Evolutionary conservation across 345 rosid genomes (phyloP), one percentile per base, ranked within the genome.

Genomic region (Lepidium africanum): DNA sequence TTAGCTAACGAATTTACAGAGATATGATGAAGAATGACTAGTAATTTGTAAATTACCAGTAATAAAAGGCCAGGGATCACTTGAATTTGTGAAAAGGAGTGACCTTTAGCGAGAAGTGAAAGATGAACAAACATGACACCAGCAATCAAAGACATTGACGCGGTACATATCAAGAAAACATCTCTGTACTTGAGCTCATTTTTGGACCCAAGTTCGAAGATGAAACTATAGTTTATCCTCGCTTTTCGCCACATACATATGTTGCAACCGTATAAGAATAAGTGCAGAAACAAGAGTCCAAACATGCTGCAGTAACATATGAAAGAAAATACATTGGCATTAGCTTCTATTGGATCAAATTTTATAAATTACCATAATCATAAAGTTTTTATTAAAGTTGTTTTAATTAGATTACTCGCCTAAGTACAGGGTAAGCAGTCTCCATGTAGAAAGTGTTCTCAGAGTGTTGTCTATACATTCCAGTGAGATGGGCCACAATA

Each of bases 161-260:
- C 59, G 4, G 96, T 75, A 72, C 96, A 83, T 51, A 89, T 91
- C 81, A 95, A 82, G 87, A 95, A 91, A 23, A 86, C 80, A 62
- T 91, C 99, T 77, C 96, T 80, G 70, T 84, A 85, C 88, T 95
- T 95, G 16, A 95, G 92, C 77, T 87, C 99, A 80, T 86, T 89
- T 41, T 81, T 73, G 0, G 90, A 90, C 7, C 84, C 80, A 36
- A 89, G 77, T 86, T 91, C 99, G 39, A 95, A 86, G 71, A 95
- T 95, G 86, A 91, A 91, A 79, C 86, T 86, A 53, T 95, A 89
- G 68, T 95, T 95, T 30, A 95, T 89, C 45, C 99, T 87, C 10
- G 96, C 76, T 74, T 86, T 91, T 77, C 82, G 83, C 99, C 99
- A 95, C 80, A 88, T 72, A 64, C 87, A 88, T 75, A 89, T 86